phyloP scores from a whole-genome alignment of 2,329 filamentous ascomycete species.

The Apiospora marii region DNA sequence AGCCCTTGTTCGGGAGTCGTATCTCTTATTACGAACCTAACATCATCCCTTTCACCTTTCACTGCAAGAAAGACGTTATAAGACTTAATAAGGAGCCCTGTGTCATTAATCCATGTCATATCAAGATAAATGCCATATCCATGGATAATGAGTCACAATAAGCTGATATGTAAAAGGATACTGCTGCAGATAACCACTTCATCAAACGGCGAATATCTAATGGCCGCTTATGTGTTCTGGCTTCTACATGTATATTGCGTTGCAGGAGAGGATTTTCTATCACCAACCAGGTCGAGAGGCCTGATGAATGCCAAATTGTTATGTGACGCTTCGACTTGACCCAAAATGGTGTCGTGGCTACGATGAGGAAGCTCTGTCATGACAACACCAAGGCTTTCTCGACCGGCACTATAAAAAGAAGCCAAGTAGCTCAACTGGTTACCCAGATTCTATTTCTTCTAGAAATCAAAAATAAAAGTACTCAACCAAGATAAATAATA shows the following conservation, averaged over 20 bases:
- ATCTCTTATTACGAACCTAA: background rate
- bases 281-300: too few species aligned
- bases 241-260: background rate
- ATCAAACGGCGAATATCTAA: background rate
- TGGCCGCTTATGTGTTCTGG: background rate
- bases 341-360: background rate
- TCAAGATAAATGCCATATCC: background rate
- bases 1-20: background rate
- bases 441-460: background rate
- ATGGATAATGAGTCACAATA: background rate
- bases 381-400: too few species aligned
- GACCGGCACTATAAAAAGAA: too few species aligned
- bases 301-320: background rate
- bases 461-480: background rate
- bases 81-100: background rate
- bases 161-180: background rate
- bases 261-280: background rate
- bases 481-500: background rate
- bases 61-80: background rate
- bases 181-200: background rate
- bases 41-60: background rate
- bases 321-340: background rate
- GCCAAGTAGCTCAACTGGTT: background rate
- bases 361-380: background rate
- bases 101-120: background rate